These are phyloP conservation scores for Fusarium scirpi DNA, from an alignment of 2,329 filamentous ascomycete genomes.

Conservation along the genomic window DNA sequence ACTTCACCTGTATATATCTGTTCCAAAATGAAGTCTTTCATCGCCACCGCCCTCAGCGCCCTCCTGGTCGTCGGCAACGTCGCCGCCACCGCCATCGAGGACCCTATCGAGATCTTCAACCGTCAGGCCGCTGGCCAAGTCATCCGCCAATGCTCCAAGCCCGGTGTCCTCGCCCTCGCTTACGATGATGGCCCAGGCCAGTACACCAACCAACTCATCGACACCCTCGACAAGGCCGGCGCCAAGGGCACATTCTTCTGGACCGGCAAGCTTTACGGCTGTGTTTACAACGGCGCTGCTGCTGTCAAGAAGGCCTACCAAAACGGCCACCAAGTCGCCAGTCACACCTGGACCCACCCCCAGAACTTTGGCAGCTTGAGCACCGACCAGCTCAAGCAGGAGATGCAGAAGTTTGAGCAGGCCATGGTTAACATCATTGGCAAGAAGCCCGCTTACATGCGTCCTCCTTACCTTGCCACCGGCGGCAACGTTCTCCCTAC, in stretches of 20 bases:
- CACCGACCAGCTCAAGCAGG: slow-evolving; percentile 55
- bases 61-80: slow-evolving; percentile 45
- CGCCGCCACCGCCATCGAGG: slow-evolving; percentile 48
- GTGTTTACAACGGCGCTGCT: slow-evolving; percentile 62
- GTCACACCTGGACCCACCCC: slow-evolving; percentile 66
- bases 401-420: slow-evolving; percentile 65
- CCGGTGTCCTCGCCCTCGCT: slow-evolving; percentile 62
- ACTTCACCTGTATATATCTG: slow-evolving; percentile 6
- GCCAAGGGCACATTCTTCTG: slow-evolving; percentile 68
- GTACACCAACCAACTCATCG: slow-evolving; percentile 63
- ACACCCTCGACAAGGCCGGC: slow-evolving; percentile 60
- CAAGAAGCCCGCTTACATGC: slow-evolving; percentile 63
- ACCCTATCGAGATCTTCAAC: slow-evolving; percentile 55
- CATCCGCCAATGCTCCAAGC: slow-evolving; percentile 58
- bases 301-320: slow-evolving; percentile 66
- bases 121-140: slow-evolving; percentile 57
- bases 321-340: slow-evolving; percentile 65
- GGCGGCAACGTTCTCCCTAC: slow-evolving; percentile 57
- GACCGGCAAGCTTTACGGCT: slow-evolving; percentile 63
- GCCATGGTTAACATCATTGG: slow-evolving; percentile 64
- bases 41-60: slow-evolving; percentile 14
- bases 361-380: slow-evolving; percentile 57
- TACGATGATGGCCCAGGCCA: slow-evolving; percentile 66
- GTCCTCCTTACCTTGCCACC: slow-evolving; percentile 63
- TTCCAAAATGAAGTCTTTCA: slow-evolving; percentile 24